phyloP scores from a whole-genome alignment of 108 stramenopile genomes.

The Cyclotella sp. region DNA sequence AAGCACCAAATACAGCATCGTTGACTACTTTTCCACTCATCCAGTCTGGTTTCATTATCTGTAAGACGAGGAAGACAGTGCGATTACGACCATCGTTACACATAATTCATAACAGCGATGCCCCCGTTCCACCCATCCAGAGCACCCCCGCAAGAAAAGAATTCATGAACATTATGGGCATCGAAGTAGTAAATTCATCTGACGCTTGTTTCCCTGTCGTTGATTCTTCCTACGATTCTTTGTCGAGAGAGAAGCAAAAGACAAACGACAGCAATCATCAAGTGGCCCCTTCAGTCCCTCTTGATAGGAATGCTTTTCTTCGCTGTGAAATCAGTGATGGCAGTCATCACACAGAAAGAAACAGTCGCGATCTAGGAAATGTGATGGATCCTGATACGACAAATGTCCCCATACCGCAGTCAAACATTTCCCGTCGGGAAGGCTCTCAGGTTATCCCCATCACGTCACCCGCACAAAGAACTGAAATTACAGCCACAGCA shows the following conservation, averaged over 20 bases:
- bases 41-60: background rate
- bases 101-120: background rate
- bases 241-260: conserved; percentile 1
- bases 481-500: background rate
- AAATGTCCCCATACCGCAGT: background rate
- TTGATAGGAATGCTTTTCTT: too few species aligned
- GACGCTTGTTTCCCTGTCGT: background rate
- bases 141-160: background rate
- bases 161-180: background rate
- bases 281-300: background rate
- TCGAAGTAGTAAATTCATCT: background rate
- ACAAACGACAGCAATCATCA: background rate
- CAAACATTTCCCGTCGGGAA: background rate
- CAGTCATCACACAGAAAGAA: too few species aligned
- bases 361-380: too few species aligned
- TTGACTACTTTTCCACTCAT: background rate
- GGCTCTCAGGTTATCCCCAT: background rate
- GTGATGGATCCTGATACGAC: too few species aligned
- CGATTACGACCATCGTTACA: background rate
- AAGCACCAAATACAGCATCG: background rate
- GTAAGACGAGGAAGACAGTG: background rate
- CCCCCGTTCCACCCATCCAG: background rate
- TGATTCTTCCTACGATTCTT: background rate
- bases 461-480: background rate
- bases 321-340: too few species aligned